Conservation (phyloP, 225 moss, liverwort and hornwort species). For the Antitrichia curtipendula region DNA sequence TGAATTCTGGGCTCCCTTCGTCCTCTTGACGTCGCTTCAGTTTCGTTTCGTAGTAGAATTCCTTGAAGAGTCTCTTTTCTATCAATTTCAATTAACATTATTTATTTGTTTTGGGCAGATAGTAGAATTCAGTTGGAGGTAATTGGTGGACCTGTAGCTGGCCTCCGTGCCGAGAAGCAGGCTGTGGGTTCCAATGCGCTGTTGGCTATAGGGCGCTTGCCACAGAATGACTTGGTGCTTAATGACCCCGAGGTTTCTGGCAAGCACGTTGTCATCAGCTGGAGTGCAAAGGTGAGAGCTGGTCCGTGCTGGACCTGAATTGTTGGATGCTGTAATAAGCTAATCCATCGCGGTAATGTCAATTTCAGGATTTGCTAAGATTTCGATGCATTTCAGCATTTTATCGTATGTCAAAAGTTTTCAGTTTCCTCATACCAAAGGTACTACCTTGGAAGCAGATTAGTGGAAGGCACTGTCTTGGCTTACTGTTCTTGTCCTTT, state of each 20-base stretch:
- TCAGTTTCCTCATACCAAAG: background rate
- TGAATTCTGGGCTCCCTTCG: background rate
- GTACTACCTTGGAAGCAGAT: background rate
- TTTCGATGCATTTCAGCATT: background rate
- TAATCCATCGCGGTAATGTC: background rate
- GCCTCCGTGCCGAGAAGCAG: constrained; percentile 54
- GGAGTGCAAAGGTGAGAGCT: constrained; percentile 65
- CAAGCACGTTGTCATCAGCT: constrained; percentile 78
- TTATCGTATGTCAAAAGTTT: background rate
- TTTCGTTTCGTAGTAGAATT: background rate
- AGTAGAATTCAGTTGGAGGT: constrained; percentile 75
- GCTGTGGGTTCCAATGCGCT: constrained; percentile 27
- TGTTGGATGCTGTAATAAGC: background rate
- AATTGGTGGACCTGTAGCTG: constrained; percentile 62
- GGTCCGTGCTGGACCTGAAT: background rate
- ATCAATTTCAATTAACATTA: background rate
- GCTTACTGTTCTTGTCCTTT: background rate
- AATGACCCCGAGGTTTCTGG: constrained; percentile 83
- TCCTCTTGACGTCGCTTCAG: background rate
- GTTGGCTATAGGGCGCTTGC: constrained; percentile 62
- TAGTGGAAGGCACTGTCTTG: background rate
- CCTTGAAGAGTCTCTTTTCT: background rate
- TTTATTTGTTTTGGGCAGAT: constrained; percentile 6
- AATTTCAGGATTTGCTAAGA: background rate
- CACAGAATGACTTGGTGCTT: constrained; percentile 80